phyloP scores from a whole-genome alignment of 805 yeast genomes.

The Kurtzmaniella fragi region DNA sequence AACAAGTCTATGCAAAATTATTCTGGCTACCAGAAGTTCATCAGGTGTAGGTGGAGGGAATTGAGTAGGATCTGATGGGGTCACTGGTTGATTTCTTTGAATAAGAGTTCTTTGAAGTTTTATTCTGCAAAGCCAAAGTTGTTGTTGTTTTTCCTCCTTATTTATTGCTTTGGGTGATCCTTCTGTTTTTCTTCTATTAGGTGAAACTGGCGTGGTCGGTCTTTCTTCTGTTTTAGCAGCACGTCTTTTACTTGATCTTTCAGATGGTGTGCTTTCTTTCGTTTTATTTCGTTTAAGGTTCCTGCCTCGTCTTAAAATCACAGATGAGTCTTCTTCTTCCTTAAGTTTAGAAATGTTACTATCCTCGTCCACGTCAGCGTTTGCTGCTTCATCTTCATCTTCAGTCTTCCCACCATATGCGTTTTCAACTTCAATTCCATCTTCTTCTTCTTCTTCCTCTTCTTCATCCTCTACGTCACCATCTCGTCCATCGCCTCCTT shows the following conservation, averaged over 20 bases:
- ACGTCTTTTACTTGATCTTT: slow-evolving; percentile 2
- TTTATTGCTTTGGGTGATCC: slow-evolving; percentile 14
- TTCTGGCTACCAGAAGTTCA: slow-evolving; percentile 37
- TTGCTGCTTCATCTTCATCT: slow-evolving; percentile 31
- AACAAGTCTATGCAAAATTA: slow-evolving; percentile 35
- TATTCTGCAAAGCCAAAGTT: slow-evolving; percentile 44
- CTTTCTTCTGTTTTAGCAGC: slow-evolving; percentile 1
- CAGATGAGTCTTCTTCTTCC: slow-evolving; percentile 11
- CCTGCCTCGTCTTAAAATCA: slow-evolving; percentile 10
- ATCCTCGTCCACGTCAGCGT: slow-evolving; percentile 17
- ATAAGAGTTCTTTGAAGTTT: slow-evolving; percentile 45
- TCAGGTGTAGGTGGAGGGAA: slow-evolving; percentile 39
- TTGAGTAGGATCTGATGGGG: slow-evolving; percentile 30
- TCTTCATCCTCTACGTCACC: slow-evolving; percentile 10
- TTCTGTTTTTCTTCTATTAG: slow-evolving; percentile 1
- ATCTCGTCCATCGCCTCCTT: slow-evolving; percentile 2
- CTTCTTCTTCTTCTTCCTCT: slow-evolving; percentile 9
- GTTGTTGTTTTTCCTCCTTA: slow-evolving; percentile 40
- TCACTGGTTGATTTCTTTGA: slow-evolving; percentile 38
- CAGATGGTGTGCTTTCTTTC: not conserved
- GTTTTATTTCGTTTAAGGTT: slow-evolving; percentile 6
- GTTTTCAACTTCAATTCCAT: too few relatives aligned
- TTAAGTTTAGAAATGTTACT: slow-evolving; percentile 4
- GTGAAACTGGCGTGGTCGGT: not conserved
- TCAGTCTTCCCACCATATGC: slow-evolving; percentile 33